phyloP scores from a whole-genome alignment of 768 basidiomycete genomes.

The Tulasnella sp. region DNA sequence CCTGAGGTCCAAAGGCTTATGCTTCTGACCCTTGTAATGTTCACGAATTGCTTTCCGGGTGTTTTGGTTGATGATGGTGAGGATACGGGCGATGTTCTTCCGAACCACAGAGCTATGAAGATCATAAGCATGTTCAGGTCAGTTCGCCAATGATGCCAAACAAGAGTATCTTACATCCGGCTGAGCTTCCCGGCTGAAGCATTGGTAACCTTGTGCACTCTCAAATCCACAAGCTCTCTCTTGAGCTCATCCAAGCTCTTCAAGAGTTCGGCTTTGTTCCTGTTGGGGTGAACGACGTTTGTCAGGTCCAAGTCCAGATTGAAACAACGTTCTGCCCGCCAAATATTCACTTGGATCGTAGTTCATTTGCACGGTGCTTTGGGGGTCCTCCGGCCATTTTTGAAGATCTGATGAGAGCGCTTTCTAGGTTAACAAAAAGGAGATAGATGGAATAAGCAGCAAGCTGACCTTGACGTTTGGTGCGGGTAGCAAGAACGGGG shows the following conservation, averaged over 20 bases:
- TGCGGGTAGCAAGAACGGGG: neutral
- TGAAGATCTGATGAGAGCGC: neutral
- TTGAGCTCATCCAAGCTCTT: slow-evolving; percentile 93
- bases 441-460: neutral
- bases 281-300: slow-evolving; percentile 22
- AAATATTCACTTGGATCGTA: slow-evolving; percentile 75
- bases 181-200: slow-evolving; percentile 92
- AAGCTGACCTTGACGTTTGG: neutral
- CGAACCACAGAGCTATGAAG: slow-evolving; percentile 73
- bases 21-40: slow-evolving; percentile 96
- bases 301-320: neutral
- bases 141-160: neutral
- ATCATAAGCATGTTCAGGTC: neutral
- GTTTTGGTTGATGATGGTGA: slow-evolving; percentile 99
- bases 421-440: neutral
- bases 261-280: slow-evolving; percentile 93
- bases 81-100: slow-evolving; percentile 95
- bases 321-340: neutral
- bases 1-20: slow-evolving; percentile 93
- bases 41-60: slow-evolving; percentile 92
- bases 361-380: slow-evolving; percentile 93
- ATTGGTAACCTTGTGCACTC: slow-evolving; percentile 97
- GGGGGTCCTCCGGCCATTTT: slow-evolving; percentile 51
- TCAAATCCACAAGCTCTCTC: slow-evolving; percentile 83
- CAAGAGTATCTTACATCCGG: slow-evolving; percentile 66